phyloP scores from a whole-genome alignment of 1,284 basidiomycete species.

The Leccinum brunneo-olivaceum region DNA sequence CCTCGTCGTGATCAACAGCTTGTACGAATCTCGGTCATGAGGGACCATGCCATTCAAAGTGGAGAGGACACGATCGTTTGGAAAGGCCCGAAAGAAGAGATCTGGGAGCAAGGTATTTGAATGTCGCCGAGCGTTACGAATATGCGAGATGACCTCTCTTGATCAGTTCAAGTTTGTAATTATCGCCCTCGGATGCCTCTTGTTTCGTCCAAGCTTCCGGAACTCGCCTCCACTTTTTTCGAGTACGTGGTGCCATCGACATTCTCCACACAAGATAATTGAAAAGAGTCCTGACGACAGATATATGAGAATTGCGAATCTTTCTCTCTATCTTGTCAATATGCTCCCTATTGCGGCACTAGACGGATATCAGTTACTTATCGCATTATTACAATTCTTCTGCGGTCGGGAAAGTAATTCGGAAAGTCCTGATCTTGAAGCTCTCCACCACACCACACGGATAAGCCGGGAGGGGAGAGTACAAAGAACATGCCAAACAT shows the following conservation, averaged over 20 bases:
- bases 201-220: constrained; percentile 42
- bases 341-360: constrained; percentile 58
- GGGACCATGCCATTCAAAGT: constrained; percentile 2
- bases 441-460: constrained; percentile 5
- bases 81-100: constrained; percentile 61
- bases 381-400: constrained; percentile 33
- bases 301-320: constrained; percentile 53
- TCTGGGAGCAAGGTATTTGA: constrained; percentile 62
- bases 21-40: constrained; percentile 38
- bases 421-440: constrained; percentile 19
- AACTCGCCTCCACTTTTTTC: constrained; percentile 35
- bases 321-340: constrained; percentile 71
- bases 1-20: constrained; percentile 43
- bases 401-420: not conserved
- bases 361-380: constrained; percentile 54
- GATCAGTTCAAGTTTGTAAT: constrained; percentile 49
- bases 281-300: constrained; percentile 30
- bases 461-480: constrained; percentile 8
- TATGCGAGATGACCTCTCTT: not conserved
- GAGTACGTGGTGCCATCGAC: constrained; percentile 35
- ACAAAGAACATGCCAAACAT: constrained; percentile 15
- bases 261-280: not conserved
- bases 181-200: constrained; percentile 41
- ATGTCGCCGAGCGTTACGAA: not conserved
- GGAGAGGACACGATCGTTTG: constrained; percentile 45